Conservation (phyloP, 2,329 filamentous ascomycete genomes). For the Apiospora sp. region DNA sequence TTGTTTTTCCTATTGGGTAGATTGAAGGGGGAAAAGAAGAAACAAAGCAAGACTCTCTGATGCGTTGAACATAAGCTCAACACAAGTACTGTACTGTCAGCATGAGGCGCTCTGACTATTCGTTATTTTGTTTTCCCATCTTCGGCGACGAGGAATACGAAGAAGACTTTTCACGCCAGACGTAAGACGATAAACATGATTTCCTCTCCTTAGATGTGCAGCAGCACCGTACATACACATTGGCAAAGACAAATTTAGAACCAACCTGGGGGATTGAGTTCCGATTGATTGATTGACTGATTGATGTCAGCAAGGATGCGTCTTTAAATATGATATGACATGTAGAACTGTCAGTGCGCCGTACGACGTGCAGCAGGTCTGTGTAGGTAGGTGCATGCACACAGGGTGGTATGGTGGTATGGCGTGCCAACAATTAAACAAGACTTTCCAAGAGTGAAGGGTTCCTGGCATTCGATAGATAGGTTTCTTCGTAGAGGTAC, state of each 20-base stretch:
- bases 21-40: neutral
- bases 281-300: constrained; percentile 16
- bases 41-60: neutral
- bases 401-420: neutral
- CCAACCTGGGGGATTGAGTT: neutral
- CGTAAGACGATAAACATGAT: neutral
- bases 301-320: constrained; percentile 14
- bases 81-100: neutral
- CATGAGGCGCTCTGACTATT: neutral
- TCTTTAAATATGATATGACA: constrained; percentile 1
- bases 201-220: neutral
- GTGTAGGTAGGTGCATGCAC: neutral
- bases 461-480: neutral
- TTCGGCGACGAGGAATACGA: neutral
- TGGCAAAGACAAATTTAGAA: neutral
- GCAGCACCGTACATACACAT: neutral
- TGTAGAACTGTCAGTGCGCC: constrained; percentile 7
- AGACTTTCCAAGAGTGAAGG: neutral
- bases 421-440: neutral
- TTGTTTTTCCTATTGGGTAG: neutral
- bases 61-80: neutral
- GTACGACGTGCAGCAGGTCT: neutral
- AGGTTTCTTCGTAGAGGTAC: neutral
- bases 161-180: constrained; percentile 4
- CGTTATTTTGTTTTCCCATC: neutral